These are phyloP conservation scores for Pulveroboletus sp. DNA, from an alignment of 768 basidiomycete species.

Conservation along the genomic window DNA sequence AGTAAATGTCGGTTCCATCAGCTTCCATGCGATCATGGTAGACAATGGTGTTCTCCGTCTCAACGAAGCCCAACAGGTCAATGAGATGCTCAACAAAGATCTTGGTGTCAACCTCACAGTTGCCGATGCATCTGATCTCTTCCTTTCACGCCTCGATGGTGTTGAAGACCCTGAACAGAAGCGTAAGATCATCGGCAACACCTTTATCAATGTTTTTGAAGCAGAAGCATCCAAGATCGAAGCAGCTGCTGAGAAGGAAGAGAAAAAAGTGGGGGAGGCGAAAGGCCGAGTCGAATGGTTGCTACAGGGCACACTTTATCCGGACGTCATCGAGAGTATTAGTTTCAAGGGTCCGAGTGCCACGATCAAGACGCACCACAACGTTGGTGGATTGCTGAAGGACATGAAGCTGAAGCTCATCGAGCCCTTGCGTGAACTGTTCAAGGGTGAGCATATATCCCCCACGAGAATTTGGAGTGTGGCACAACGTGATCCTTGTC, in stretches of 20 bases:
- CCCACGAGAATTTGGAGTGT: neutral
- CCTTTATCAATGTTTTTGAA: slow-evolving; percentile 97
- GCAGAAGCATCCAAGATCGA: slow-evolving; percentile 91
- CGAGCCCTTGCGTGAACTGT: slow-evolving; percentile 94
- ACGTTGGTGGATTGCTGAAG: slow-evolving; percentile 92
- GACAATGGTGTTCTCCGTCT: slow-evolving; percentile 96
- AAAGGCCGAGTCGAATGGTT: slow-evolving; percentile 97
- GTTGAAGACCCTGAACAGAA: slow-evolving; percentile 96
- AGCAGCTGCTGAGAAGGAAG: slow-evolving; percentile 74
- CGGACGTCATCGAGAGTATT: slow-evolving; percentile 98
- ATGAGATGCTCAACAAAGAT: slow-evolving; percentile 89
- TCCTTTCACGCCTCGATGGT: slow-evolving; percentile 84
- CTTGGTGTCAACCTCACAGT: slow-evolving; percentile 96
- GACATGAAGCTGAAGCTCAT: slow-evolving; percentile 99
- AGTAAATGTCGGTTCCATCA: slow-evolving; percentile 27
- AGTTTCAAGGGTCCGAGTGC: slow-evolving; percentile 99
- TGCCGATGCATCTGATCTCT: slow-evolving; percentile 92
- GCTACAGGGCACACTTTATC: slow-evolving; percentile 95
- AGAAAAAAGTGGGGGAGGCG: slow-evolving; percentile 56
- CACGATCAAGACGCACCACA: slow-evolving; percentile 99
- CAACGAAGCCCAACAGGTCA: slow-evolving; percentile 87
- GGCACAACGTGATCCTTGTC: neutral
- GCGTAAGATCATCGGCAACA: slow-evolving; percentile 98
- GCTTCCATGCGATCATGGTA: slow-evolving; percentile 99
- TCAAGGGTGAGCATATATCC: slow-evolving; percentile 76